Evolutionary conservation across 2,329 filamentous ascomycete genomes (phyloP).

Genomic region (Aspergillus tanneri): DNA sequence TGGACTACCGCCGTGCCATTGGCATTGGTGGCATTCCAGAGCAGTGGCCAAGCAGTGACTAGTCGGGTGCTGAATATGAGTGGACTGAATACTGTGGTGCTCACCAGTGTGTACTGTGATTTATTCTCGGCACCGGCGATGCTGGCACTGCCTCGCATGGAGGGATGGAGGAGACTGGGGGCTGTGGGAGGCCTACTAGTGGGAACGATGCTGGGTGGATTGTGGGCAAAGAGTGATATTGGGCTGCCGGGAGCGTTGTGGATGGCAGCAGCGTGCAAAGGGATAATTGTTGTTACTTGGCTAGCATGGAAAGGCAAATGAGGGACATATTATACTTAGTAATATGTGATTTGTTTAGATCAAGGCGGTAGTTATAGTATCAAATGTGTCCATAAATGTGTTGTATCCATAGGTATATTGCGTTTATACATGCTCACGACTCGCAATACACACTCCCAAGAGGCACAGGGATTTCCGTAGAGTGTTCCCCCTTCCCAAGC

Average conservation of each 20-base stretch:
- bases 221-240: slow-evolving; percentile 53
- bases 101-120: slow-evolving; percentile 81
- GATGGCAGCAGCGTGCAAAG: slow-evolving; percentile 60
- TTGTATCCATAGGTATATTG: not conserved
- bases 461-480: not conserved
- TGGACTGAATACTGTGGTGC: slow-evolving; percentile 71
- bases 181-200: slow-evolving; percentile 54
- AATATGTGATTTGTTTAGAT: not conserved
- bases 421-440: not conserved
- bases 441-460: slow-evolving; percentile 2
- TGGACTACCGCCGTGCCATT: slow-evolving; percentile 67
- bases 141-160: slow-evolving; percentile 41
- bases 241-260: slow-evolving; percentile 59
- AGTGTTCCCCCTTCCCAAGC: not conserved
- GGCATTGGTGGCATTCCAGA: slow-evolving; percentile 71
- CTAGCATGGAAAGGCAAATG: slow-evolving; percentile 54
- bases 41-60: slow-evolving; percentile 73
- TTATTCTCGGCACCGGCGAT: slow-evolving; percentile 65
- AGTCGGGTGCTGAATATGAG: slow-evolving; percentile 68
- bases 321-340: not conserved
- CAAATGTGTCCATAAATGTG: not conserved
- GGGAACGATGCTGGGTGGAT: slow-evolving; percentile 56
- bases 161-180: slow-evolving; percentile 54
- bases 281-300: slow-evolving; percentile 58
- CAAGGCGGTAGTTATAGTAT: not conserved